Percentiles rank a stretch among this genome's conserved stretches.
These are phyloP conservation scores for Fusarium concolor DNA, from an alignment of 2,329 filamentous ascomycete genomes.

Conservation along the genomic window DNA sequence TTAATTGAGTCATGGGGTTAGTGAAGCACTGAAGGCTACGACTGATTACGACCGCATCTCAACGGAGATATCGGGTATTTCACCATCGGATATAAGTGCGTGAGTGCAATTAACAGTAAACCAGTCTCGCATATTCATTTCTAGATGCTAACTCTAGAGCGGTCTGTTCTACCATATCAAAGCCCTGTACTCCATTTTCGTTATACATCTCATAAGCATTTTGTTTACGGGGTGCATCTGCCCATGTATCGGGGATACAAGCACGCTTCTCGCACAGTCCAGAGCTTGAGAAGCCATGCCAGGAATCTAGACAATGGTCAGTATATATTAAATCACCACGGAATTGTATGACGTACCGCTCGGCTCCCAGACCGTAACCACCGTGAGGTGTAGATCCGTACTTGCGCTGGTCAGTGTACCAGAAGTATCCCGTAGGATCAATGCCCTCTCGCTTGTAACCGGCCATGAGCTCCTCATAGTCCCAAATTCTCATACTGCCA, in stretches of 20 bases:
- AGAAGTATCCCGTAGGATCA: conserved; percentile 88
- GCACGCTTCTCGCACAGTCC: conserved; percentile 74
- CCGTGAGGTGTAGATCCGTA: conserved; percentile 91
- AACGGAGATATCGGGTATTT: conserved; percentile 24
- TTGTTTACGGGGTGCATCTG: conserved; percentile 76
- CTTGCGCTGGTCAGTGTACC: conserved; percentile 98
- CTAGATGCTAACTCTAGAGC: conserved; percentile 25
- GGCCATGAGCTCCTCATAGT: conserved; percentile 87
- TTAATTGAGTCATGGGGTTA: conserved; percentile 12
- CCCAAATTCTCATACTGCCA: conserved; percentile 95
- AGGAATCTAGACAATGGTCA: conserved; percentile 55
- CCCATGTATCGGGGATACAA: conserved; percentile 86
- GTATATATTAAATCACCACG: neutral
- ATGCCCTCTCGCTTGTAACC: conserved; percentile 91
- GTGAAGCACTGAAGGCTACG: conserved; percentile 13
- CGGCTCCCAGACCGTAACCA: conserved; percentile 91
- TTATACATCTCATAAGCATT: conserved; percentile 20
- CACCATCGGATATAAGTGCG: neutral
- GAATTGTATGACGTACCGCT: conserved; percentile 62
- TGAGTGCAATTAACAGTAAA: conserved; percentile 6
- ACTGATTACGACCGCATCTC: conserved; percentile 13
- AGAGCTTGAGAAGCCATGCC: conserved; percentile 73
- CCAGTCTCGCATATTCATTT: conserved; percentile 27
- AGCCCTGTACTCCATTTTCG: conserved; percentile 31
- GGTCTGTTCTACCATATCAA: conserved; percentile 27